Percentiles rank a stretch among this genome's conserved stretches.
Evolutionary conservation across 2,329 filamentous ascomycete species (phyloP).

Genomic region (Colletotrichum simmondsii): DNA sequence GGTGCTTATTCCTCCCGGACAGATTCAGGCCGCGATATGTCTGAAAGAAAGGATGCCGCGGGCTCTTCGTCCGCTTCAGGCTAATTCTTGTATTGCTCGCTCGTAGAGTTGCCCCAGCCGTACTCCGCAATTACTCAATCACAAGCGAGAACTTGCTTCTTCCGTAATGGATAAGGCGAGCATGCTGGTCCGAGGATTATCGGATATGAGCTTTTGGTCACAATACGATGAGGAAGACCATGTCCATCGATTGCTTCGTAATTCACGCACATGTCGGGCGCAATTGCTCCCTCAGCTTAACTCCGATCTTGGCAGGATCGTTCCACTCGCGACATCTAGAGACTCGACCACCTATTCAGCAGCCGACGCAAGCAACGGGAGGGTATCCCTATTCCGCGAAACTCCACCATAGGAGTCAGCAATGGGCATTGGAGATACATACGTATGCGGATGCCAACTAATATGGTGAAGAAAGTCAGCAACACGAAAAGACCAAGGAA

Average conservation of each 20-base stretch:
- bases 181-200: not conserved
- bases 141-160: conserved; percentile 23
- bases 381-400: not conserved
- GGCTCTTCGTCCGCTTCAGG: not conserved
- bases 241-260: conserved; percentile 10
- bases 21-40: not conserved
- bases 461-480: not conserved
- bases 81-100: not conserved
- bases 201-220: conserved; percentile 2
- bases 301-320: not conserved
- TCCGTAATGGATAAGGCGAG: conserved; percentile 3
- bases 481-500: not conserved
- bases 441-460: not conserved
- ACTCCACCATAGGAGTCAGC: not conserved
- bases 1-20: conserved; percentile 11
- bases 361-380: not conserved
- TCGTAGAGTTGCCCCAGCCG: not conserved
- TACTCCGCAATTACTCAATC: conserved; percentile 10
- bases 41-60: not conserved
- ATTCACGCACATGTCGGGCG: not conserved
- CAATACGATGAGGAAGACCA: not conserved
- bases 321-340: not conserved
- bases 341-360: not conserved
- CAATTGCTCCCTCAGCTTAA: conserved; percentile 4
- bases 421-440: not conserved